phyloP scores from a whole-genome alignment of 805 yeast genomes.

The Isabelozyma pseudorhagii region DNA sequence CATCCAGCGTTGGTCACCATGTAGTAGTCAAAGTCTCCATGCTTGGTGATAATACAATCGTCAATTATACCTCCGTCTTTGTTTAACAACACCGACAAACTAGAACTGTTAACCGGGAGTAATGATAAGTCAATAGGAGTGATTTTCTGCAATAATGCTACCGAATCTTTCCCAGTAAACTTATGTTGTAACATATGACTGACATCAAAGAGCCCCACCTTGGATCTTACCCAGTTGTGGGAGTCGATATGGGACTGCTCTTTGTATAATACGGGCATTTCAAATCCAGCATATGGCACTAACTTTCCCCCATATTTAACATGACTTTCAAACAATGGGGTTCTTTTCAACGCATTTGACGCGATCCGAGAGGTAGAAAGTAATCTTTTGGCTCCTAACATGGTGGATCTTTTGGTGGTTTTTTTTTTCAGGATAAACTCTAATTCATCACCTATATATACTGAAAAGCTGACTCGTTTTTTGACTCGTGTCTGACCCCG shows the following conservation, averaged over 20 bases:
- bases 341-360: constrained; percentile 42
- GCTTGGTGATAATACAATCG: constrained; percentile 90
- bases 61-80: constrained; percentile 80
- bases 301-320: constrained; percentile 77
- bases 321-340: constrained; percentile 84
- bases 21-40: constrained; percentile 70
- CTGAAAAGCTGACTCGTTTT: background rate
- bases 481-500: background rate
- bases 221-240: constrained; percentile 87
- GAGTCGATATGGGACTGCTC: constrained; percentile 89
- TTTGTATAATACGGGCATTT: constrained; percentile 89
- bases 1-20: constrained; percentile 97
- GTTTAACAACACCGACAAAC: constrained; percentile 74
- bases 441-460: too few relatives aligned
- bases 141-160: constrained; percentile 65
- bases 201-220: constrained; percentile 92
- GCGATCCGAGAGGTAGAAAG: constrained; percentile 20
- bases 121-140: constrained; percentile 83
- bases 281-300: constrained; percentile 96
- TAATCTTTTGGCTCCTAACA: constrained; percentile 12
- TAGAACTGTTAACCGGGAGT: constrained; percentile 57
- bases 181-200: constrained; percentile 96
- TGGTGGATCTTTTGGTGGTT: background rate
- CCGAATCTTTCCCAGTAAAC: constrained; percentile 65
- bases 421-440: background rate